A percentile compares a stretch with the other conserved stretches of the same genome.
Evolutionary conservation across 352 stramenopile genomes (phyloP).

Genomic region (Thalassiosira mediterranea): DNA sequence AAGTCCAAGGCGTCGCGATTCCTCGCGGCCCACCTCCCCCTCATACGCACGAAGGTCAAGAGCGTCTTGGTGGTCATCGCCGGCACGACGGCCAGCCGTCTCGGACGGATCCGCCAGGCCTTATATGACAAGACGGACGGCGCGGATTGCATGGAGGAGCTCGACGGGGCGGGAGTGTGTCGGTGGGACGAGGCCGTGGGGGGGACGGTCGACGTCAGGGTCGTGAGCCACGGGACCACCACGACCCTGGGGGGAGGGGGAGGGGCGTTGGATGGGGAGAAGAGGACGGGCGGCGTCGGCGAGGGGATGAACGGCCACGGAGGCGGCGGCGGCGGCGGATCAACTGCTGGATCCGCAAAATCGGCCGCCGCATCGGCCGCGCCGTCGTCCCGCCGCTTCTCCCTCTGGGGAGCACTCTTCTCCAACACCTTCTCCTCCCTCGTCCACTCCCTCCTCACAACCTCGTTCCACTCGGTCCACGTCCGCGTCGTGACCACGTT

Average conservation of each 20-base stretch:
- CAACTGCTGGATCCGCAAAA: neutral
- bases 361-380: neutral
- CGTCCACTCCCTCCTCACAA: slow-evolving; percentile 78
- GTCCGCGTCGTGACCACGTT: slow-evolving; percentile 68
- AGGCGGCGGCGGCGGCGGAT: neutral
- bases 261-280: neutral
- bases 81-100: slow-evolving; percentile 72
- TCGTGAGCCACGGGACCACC: slow-evolving; percentile 48
- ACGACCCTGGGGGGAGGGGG: neutral
- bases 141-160: slow-evolving; percentile 52
- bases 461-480: slow-evolving; percentile 81
- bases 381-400: slow-evolving; percentile 51
- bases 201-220: slow-evolving; percentile 66
- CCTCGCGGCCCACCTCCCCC: slow-evolving; percentile 71
- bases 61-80: slow-evolving; percentile 76
- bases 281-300: neutral
- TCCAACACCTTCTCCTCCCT: slow-evolving; percentile 80
- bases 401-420: slow-evolving; percentile 79
- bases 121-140: slow-evolving; percentile 84
- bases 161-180: slow-evolving; percentile 59
- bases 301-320: neutral
- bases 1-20: slow-evolving; percentile 76
- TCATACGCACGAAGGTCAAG: slow-evolving; percentile 81
- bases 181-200: slow-evolving; percentile 76
- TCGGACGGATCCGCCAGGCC: slow-evolving; percentile 80